Evolutionary conservation across 768 basidiomycete genomes (phyloP), one percentile per base, ranked within the genome.

Genomic region (Lyophyllum shimeji): DNA sequence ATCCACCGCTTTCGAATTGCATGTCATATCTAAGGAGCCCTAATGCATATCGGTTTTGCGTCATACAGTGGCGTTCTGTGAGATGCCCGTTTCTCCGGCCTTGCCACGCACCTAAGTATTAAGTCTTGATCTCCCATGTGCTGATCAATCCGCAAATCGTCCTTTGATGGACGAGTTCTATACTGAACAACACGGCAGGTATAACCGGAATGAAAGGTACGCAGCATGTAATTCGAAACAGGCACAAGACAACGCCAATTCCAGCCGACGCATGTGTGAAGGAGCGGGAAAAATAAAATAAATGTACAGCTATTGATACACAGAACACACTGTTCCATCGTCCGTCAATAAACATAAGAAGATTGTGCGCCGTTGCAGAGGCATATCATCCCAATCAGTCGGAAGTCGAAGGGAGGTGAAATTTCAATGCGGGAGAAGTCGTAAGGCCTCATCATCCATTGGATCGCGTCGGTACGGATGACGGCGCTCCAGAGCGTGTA

Each of bases 381-480:
- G 29, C 29, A 29, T 29, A 25, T 25, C n/a, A n/a, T n/a, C n/a
- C n/a, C n/a, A n/a, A n/a, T n/a, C n/a, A n/a, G 25, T 24, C 15
- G 34, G 8, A 29, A 37, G 24, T 46, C 25, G 15, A 17, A 7
- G 8, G 25, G 20, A 13, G 29, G 15, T 33, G 11, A 59, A 56
- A 25, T 61, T 60, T 59, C 62, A 66, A 29, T 61, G 67, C 29
- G 65, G 59, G 44, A 85, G 71, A 50, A 79, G 67, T 37, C 86
- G 76, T 62, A 90, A 65, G 37, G 81, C 78, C 56, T 76, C 77
- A 60, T 89, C 88, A 67, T 90, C 88, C 25, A 76, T 62, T 23
- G 82, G 83, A 53, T 85, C 77, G 54, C 88, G 78, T 47, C 79
- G 75, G 53, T 85, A 88, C 7, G 82, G 79, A 60, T 82, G 82